These are phyloP conservation scores for Tetrahymena borealis DNA, from an alignment of 73 alveolate species.

Conservation along the genomic window DNA sequence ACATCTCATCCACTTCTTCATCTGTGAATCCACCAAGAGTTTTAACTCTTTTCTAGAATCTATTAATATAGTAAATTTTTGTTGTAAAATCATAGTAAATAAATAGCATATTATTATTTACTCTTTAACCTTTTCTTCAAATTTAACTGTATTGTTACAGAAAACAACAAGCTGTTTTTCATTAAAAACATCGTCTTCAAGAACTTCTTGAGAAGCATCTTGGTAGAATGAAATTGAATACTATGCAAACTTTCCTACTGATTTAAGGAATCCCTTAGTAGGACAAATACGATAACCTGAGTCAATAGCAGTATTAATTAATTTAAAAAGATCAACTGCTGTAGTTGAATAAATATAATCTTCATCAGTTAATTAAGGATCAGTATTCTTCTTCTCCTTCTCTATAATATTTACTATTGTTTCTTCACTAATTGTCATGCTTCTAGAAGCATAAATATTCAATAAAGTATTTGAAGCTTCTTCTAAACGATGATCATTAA, in stretches of 20 bases:
- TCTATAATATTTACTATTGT: background rate
- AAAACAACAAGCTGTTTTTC: background rate
- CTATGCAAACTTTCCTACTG: background rate
- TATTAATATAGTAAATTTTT: background rate
- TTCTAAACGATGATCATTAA: background rate
- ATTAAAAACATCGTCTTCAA: background rate
- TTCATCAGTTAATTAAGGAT: background rate
- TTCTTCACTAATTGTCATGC: background rate
- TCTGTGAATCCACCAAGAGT: background rate
- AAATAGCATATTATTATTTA: background rate
- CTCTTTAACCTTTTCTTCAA: background rate
- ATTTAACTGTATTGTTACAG: background rate
- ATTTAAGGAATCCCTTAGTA: background rate
- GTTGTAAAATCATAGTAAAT: background rate
- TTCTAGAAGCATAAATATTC: conserved; percentile 1
- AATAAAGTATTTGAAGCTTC: background rate
- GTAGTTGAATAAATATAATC: background rate
- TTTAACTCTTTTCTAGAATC: background rate
- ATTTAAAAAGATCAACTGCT: background rate
- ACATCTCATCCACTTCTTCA: background rate
- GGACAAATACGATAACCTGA: background rate
- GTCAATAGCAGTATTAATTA: background rate
- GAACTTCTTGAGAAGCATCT: background rate
- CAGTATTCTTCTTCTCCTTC: background rate
- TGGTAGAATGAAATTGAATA: background rate